Evolutionary conservation across 805 yeast species (phyloP).

Genomic region (Geotrichum ghanense): DNA sequence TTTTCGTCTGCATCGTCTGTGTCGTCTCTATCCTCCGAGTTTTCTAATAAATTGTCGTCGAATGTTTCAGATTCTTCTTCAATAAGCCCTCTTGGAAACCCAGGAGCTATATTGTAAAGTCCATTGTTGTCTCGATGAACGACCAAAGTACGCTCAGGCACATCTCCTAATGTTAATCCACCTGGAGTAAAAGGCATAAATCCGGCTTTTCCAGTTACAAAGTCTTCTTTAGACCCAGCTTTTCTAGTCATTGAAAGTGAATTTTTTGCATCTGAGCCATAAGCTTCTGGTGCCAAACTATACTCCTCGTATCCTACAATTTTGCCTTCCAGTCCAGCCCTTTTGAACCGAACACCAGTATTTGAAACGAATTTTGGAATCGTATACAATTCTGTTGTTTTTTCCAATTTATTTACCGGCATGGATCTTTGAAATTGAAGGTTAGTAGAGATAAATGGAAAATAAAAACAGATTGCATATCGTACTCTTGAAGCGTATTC

Average conservation of each 20-base stretch:
- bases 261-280: constrained; percentile 46
- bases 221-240: constrained; percentile 47
- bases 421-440: constrained; percentile 10
- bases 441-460: too few species aligned
- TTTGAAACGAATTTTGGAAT: constrained; percentile 54
- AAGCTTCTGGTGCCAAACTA: constrained; percentile 33
- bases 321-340: constrained; percentile 65
- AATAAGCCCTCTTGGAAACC: constrained; percentile 61
- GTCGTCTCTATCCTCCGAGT: constrained; percentile 11
- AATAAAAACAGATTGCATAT: background rate
- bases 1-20: constrained; percentile 12
- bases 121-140: constrained; percentile 65
- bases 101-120: constrained; percentile 72
- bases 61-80: constrained; percentile 29
- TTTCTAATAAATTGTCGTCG: constrained; percentile 31
- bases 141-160: constrained; percentile 17
- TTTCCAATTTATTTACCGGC: constrained; percentile 21
- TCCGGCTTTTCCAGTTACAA: constrained; percentile 57
- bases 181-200: constrained; percentile 91
- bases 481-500: constrained; percentile 46
- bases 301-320: constrained; percentile 54
- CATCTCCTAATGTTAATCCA: constrained; percentile 38
- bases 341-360: constrained; percentile 52
- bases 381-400: constrained; percentile 39
- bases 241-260: constrained; percentile 66